Base-by-base conservation (phyloP, 345 rosid genomes). In the Eucalyptus regnans region DNA sequence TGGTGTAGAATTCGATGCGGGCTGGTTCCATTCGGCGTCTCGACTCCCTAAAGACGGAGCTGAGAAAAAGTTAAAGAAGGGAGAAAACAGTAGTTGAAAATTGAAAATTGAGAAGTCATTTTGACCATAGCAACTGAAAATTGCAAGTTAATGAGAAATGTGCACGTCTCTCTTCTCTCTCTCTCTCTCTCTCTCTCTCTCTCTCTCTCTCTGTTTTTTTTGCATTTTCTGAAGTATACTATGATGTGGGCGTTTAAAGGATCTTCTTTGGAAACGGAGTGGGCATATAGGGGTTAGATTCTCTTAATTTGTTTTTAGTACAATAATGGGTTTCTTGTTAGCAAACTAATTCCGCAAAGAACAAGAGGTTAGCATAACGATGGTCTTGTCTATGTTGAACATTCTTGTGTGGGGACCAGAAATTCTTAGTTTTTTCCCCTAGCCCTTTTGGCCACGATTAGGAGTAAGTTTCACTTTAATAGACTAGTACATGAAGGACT, bases 1-100 rank as follows among this genome's bases (percentile, higher is more conserved):
- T 46, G 95, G 92, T 60, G 95, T 89, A 10, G 89, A 92, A 90
- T 92, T 31, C 95, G 80, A 93, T 56, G 94, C 86, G 1, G 94
- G 91, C 92, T 92, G 90, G 92, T 90, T 93, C 95, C 87, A 85
- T 89, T 79, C 92, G 91, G 89, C 91, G 94, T 92, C 94, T 43
- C 23, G 29, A 56, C 56, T 62, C 12, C 33, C 58, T 54, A 4
- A 52, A 29, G 89, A 27, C 86, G 29, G 27, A 41, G 43, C 51
- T 7, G 54, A 33, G 43, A 33, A 68, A 6, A 86, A 64, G 54
- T 56, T 9, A 33, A 64, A 23, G 15, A 44, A 12, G n/a, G 29
- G 64, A 58, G 64, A 58, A 23, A 58, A 58, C 64, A 5, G n/a
- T 23, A 25, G 1, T 23, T 25, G n/a, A 51, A 27, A 11, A 23